Percentiles rank a stretch among this genome's conserved stretches.
Evolutionary conservation across 208 protist genomes (phyloP).

Genomic region (Leishmania guyanensis): DNA sequence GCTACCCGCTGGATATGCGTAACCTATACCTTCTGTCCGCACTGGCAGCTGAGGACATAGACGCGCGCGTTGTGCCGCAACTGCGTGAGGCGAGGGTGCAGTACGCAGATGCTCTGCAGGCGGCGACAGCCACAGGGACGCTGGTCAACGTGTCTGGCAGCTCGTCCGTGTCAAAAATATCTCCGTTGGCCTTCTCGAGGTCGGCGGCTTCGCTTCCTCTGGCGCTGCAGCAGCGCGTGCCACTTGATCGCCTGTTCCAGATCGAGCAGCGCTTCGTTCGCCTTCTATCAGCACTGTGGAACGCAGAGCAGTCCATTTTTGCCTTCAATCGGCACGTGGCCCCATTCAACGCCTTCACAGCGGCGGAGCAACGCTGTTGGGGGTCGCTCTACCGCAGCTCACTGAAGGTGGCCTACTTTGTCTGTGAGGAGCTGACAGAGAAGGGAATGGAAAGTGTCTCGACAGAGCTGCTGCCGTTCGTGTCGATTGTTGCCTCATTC

Average conservation of each 20-base stretch:
- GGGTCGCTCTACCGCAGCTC: conserved; percentile 66
- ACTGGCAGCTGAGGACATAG: conserved; percentile 57
- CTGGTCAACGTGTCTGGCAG: background rate
- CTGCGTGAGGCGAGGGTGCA: conserved; percentile 31
- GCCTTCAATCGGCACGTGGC: conserved; percentile 61
- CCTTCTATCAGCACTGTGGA: conserved; percentile 28
- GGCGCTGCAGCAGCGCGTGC: conserved; percentile 31
- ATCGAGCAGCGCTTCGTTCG: conserved; percentile 21
- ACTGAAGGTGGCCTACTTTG: conserved; percentile 64
- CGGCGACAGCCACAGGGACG: conserved; percentile 5
- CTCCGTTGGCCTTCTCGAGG: background rate
- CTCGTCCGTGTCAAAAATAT: background rate
- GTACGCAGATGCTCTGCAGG: conserved; percentile 32
- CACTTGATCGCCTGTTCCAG: conserved; percentile 9
- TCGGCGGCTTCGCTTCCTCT: conserved; percentile 8
- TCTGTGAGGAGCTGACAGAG: conserved; percentile 60
- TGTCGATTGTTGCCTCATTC: conserved; percentile 66
- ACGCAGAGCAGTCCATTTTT: conserved; percentile 46
- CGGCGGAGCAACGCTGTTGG: conserved; percentile 52
- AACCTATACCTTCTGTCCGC: conserved; percentile 67
- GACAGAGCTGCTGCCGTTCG: conserved; percentile 51
- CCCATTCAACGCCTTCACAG: conserved; percentile 55
- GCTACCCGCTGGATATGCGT: conserved; percentile 68
- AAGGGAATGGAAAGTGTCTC: conserved; percentile 57
- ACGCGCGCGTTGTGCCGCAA: conserved; percentile 38